Evolutionary conservation across 768 basidiomycete species (phyloP).

Genomic region (Rhodocollybia butyracea): DNA sequence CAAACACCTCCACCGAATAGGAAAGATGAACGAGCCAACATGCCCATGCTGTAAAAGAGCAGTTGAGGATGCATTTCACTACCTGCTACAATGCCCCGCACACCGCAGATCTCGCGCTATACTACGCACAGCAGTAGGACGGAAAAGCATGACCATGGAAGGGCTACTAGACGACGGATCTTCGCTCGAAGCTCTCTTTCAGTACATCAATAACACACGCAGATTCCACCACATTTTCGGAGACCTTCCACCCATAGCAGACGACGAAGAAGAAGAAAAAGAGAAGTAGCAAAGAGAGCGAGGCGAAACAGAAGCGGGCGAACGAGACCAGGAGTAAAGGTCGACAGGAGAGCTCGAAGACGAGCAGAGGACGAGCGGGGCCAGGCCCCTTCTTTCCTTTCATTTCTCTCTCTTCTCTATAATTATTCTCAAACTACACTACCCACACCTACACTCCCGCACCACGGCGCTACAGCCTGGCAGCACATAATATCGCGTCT

Average conservation of each 20-base stretch:
- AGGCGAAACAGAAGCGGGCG: too few species aligned
- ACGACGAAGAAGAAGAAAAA: background rate
- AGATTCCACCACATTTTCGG: background rate
- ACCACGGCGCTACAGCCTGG: too few species aligned
- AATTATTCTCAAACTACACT: too few species aligned
- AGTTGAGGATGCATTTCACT: background rate
- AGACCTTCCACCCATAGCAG: background rate
- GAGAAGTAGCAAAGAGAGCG: too few species aligned
- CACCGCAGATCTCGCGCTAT: background rate
- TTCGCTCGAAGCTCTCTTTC: background rate
- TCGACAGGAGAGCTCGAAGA: too few species aligned
- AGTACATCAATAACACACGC: background rate
- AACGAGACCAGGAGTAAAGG: too few species aligned
- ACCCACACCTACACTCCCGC: too few species aligned
- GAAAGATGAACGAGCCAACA: background rate
- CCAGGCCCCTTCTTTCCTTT: too few species aligned
- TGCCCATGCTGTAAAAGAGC: background rate
- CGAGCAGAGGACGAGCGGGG: too few species aligned
- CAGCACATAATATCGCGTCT: too few species aligned
- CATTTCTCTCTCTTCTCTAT: too few species aligned
- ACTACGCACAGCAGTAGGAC: background rate
- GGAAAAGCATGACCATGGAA: background rate
- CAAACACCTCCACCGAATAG: too few species aligned
- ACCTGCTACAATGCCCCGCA: background rate
- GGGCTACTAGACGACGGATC: background rate